phyloP scores from a whole-genome alignment of 768 basidiomycete genomes.

The Phanerochaete sordida region DNA sequence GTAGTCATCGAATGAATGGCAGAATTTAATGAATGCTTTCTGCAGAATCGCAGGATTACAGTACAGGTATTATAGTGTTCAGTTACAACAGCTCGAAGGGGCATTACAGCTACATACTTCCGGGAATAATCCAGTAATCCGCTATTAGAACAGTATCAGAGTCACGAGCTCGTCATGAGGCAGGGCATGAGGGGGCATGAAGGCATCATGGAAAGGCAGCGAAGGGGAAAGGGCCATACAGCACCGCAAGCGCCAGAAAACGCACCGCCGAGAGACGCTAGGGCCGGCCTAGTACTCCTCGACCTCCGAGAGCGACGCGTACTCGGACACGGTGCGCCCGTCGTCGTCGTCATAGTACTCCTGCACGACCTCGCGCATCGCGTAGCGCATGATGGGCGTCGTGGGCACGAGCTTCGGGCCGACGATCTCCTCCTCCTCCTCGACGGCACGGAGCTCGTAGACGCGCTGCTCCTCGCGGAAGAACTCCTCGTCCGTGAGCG shows the following conservation, averaged over 20 bases:
- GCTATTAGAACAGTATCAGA: background rate
- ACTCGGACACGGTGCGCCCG: slow-evolving; percentile 70
- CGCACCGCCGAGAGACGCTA: background rate
- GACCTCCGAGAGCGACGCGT: slow-evolving; percentile 76
- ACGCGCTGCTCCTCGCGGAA: slow-evolving; percentile 40
- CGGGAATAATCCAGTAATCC: background rate
- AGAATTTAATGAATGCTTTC: background rate
- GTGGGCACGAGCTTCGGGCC: slow-evolving; percentile 76
- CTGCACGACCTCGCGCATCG: slow-evolving; percentile 79
- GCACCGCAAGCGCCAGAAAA: background rate
- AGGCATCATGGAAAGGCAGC: background rate
- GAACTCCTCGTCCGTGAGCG: slow-evolving; percentile 41
- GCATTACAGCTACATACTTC: background rate
- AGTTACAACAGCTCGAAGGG: background rate
- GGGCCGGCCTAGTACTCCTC: slow-evolving; percentile 53
- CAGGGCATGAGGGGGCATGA: background rate
- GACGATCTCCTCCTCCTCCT: slow-evolving; percentile 51
- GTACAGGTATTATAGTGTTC: background rate
- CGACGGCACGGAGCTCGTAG: slow-evolving; percentile 45
- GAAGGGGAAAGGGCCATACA: background rate
- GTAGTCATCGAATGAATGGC: no score
- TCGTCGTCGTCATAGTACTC: slow-evolving; percentile 84
- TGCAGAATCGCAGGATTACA: background rate
- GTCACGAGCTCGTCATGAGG: background rate
- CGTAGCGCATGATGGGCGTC: slow-evolving; percentile 79